Evolutionary conservation across 805 yeast species (phyloP), one percentile per base, ranked within the genome.

Genomic region (Saccharomyces cerevisiae): DNA sequence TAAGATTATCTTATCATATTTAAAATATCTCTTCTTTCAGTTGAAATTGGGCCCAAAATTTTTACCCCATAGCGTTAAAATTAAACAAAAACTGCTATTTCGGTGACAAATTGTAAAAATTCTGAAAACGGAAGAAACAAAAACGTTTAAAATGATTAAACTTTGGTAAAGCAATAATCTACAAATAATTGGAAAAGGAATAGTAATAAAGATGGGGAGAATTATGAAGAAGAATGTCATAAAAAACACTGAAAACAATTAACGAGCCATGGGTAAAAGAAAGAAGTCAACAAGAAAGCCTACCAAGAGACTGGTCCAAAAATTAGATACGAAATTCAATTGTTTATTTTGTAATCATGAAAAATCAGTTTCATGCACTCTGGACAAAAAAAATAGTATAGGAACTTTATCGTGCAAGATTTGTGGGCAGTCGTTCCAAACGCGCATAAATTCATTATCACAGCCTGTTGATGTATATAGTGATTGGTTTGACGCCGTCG

Each of bases 401-500:
- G 99, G 98, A 24, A 82, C 85, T 26, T 72, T 94, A 55, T 83
- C 81, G 58, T 92, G 99, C 70, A 94, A 94, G 67, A 85, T 90
- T 32, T 92, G 99, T 69, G 97, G 97, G 0, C 97, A 91, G 70
- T 79, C 82, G 41, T 92, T 94, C 75, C 97, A 91, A 69, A 82
- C 96, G 3, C 82, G 90, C 49, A 89, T 91, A 61, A 89, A 89
- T 69, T 81, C 74, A 1, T 61, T 76, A 14, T 82, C 89, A 14
- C 96, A 88, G 55, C 96, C 99, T 0, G 90, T 92, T 46, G 99
- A 92, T 72, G 87, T 92, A 14, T 92, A 92, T 68, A 85, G 96
- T 50, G 98, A 92, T 69, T 92, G 99, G 99, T 89, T 89, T 52
- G 99, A 92, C 75, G 98, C 98, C 51, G 94, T 92, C 0, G 88